Base-by-base conservation (phyloP, 208 protist species). In the Lotmaria passim region DNA sequence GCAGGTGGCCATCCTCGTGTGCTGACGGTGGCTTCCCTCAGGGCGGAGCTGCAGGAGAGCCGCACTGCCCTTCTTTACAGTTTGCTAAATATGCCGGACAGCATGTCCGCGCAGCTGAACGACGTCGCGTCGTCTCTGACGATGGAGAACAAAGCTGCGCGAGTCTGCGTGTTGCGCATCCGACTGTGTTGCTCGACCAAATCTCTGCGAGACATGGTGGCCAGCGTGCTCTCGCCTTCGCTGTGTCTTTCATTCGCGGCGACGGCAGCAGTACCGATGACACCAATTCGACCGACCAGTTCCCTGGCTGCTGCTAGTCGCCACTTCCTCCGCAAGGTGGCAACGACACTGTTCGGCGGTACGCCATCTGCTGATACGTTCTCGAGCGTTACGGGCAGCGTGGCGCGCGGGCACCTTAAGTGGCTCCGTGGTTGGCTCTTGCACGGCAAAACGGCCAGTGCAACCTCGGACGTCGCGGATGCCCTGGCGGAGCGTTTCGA, bases 381-480 rank as follows among this genome's bases (percentile, higher is more conserved):
- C 30, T 41, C 43, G 8, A 8, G 23, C n/a, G 34, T 46, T 11
- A 28, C 65, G 43, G 66, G 58, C 12, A 55, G 24, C 19, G 57
- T 90, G 7, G 65, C 76, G 4, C 63, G 71, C 14, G 91, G 91
- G 0, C 91, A 96, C 63, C 47, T 67, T 39, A 76, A 72, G 53
- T 96, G 91, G 91, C 64, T 96, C 51, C 73, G 56, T 10, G 89
- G 89, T 6, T 96, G 88, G 88, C 75, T 93, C 0, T 64, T 92
- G 50, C 73, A 76, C 47, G 76, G 82, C 0, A 69, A 73, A 4
- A 60, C n/a, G 19, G 33, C 33, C 0, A 14, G 31, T n/a, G 21
- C 56, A 12, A 26, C 61, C 26, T n/a, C 59, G 28, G 50, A 63
- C 23, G n/a, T 85, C 41, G 28, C 28, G 11, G 39, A 11, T 8